Evolutionary conservation across 148 eudicot genomes (phyloP), one percentile per base, ranked within the genome.

Genomic region (Amaranthus hypochondriacus): DNA sequence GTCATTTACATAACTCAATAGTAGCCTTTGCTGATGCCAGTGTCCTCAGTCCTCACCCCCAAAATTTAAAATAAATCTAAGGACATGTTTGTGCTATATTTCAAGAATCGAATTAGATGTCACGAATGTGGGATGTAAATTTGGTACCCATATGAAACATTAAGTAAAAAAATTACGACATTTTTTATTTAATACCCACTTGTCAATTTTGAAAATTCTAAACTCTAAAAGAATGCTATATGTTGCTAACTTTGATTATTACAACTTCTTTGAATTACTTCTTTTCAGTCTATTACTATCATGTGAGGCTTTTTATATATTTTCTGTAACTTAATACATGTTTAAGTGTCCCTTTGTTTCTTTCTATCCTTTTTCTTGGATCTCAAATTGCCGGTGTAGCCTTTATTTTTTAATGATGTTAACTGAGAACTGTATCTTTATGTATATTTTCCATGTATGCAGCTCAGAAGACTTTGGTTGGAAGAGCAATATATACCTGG

Each of bases 401-500:
- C 51, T 48, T 56, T 52, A 12, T n/a, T 51, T 1, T 55, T 4
- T 50, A 8, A 43, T 63, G 12, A 43, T 39, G 21, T 63, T 8
- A 53, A 75, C 14, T 53, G 12, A 18, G 28, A 65, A 39, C 5
- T 47, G 42, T 55, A 56, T 21, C 10, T 79, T 79, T n/a, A 18
- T 48, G 52, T 53, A 48, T 48, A 48, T 4, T 74, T 66, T 53
- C 42, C 2, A 28, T 56, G 1, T 70, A 51, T 89, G 90, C 92
- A 95, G 98, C 70, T 95, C 76, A 86, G 96, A 87, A 87, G 88
- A 80, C 88, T 88, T 62, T 95, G 98, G 98, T 79, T 81, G 77
- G 98, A 91, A 84, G 92, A 84, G 76, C 91, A 86, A 76, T 92
- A 87, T 70, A 69, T 95, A 73, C 97, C 98, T 74, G 96, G 97